Evolutionary conservation across 2,329 filamentous ascomycete species (phyloP).

Genomic region (Calonectria hongkongensis): DNA sequence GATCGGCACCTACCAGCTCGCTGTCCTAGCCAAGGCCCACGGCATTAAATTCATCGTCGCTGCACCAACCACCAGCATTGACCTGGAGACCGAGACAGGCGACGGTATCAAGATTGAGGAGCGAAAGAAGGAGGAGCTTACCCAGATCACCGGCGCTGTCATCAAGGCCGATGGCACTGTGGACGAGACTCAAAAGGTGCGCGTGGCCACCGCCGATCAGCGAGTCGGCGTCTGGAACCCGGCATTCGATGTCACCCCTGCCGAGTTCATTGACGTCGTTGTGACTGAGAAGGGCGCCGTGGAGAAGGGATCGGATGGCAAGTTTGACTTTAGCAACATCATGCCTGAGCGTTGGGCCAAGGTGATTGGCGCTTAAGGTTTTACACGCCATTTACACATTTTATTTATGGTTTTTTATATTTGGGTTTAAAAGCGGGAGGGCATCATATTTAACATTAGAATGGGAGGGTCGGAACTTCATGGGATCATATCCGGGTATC

Average conservation of each 20-base stretch:
- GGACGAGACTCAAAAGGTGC: conserved; percentile 77
- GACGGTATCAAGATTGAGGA: conserved; percentile 93
- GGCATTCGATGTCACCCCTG: conserved; percentile 95
- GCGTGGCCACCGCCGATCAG: conserved; percentile 86
- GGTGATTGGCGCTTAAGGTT: conserved; percentile 51
- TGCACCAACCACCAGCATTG: conserved; percentile 95
- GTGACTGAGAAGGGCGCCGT: conserved; percentile 94
- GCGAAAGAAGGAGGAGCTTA: conserved; percentile 87
- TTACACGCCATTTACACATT: neutral
- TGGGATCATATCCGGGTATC: conserved; percentile 33
- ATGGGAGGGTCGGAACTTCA: conserved; percentile 37
- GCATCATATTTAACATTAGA: conserved; percentile 52
- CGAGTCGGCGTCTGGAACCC: conserved; percentile 96
- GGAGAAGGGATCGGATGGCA: conserved; percentile 82
- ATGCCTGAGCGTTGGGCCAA: conserved; percentile 74
- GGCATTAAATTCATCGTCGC: conserved; percentile 96
- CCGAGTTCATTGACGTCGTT: conserved; percentile 91
- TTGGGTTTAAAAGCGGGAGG: conserved; percentile 40
- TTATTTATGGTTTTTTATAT: conserved; percentile 32
- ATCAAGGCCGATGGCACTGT: conserved; percentile 78
- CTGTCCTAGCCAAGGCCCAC: conserved; percentile 91
- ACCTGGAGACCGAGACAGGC: conserved; percentile 86
- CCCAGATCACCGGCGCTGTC: conserved; percentile 86
- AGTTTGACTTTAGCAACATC: conserved; percentile 78
- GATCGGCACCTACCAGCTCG: conserved; percentile 94